These are phyloP conservation scores for Blastobotrys chiropterorum DNA, from an alignment of 805 yeast genomes.

Conservation along the genomic window DNA sequence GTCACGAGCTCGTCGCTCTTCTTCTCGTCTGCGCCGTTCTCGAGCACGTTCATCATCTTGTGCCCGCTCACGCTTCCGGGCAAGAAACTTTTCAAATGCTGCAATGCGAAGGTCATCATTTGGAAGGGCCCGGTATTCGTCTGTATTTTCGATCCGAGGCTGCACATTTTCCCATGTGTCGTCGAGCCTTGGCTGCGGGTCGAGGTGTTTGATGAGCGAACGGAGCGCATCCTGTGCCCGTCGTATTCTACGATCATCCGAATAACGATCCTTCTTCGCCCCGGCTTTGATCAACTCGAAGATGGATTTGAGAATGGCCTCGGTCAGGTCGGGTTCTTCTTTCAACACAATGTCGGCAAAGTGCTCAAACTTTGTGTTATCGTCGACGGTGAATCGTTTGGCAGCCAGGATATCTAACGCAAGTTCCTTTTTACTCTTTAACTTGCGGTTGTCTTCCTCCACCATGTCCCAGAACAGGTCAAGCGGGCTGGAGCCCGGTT, in stretches of 20 bases:
- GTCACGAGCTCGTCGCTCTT: conserved; percentile 4
- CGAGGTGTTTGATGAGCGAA: conserved; percentile 25
- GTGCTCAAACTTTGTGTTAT: conserved; percentile 19
- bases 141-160: conserved; percentile 25
- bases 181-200: conserved; percentile 26
- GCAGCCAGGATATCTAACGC: conserved; percentile 46
- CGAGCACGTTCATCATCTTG: conserved; percentile 19
- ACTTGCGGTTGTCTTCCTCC: conserved; percentile 51
- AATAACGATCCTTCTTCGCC: conserved; percentile 19
- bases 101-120: conserved; percentile 26
- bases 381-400: conserved; percentile 26
- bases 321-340: conserved; percentile 13
- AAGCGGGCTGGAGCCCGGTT: conserved; percentile 69
- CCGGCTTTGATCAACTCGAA: conserved; percentile 6
- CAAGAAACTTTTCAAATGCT: conserved; percentile 34
- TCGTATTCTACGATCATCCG: conserved; percentile 25
- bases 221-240: conserved; percentile 29
- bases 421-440: conserved; percentile 55
- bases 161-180: conserved; percentile 36
- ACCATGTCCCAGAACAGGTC: conserved; percentile 72
- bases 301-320: conserved; percentile 8
- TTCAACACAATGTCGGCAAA: conserved; percentile 22
- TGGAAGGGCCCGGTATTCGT: conserved; percentile 34
- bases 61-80: conserved; percentile 24
- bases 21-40: conserved; percentile 6